Base-by-base conservation (phyloP, 306 rosid species). In the Medicago lupulina region DNA sequence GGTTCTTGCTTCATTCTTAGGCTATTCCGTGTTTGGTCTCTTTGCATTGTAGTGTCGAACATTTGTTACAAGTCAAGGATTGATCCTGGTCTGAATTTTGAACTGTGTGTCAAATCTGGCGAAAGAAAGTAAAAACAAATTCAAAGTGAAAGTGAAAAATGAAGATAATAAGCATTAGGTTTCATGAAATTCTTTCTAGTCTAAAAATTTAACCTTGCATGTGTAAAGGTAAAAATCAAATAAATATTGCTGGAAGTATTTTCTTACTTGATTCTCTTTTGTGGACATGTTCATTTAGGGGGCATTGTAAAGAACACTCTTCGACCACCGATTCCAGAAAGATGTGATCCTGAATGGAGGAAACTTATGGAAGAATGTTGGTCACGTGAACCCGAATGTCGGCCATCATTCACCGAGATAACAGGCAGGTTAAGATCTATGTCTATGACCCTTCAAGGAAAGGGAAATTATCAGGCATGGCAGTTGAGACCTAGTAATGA, bases 261-360 rank as follows among this genome's bases (percentile, higher is more conserved):
- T 28, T 64, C 67, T 71, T 51, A 68, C 19, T 65, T 15, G 58
- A 66, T 36, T 73, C 74, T 15, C 72, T 79, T 76, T 71, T 63
- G 57, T 62, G 64, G 65, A 63, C 50, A 60, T 78, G 58, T 46
- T 70, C 67, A 15, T 70, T 54, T 78, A 88, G 96, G 96, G 38
- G 96, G 96, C 13, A 90, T 90, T 54, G 84, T 90, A 66, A 90
- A 88, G 85, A 88, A 88, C 87, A 88, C 85, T 51, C 96, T 90
- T 50, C 83, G 93, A 75, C 93, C 96, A 31, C 76, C 79, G 7
- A 76, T 88, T 62, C 96, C 96, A 0, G 83, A 79, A 55, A 75
- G 67, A 7, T 90, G 93, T 76, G 93, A 90, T 84, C 78, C 88
- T 7, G 90, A 79, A 50, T 90, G 96, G 93, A 87, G 77, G 80